Base-by-base conservation (phyloP, 495 filamentous ascomycete genomes). In the Podospora sp. region DNA sequence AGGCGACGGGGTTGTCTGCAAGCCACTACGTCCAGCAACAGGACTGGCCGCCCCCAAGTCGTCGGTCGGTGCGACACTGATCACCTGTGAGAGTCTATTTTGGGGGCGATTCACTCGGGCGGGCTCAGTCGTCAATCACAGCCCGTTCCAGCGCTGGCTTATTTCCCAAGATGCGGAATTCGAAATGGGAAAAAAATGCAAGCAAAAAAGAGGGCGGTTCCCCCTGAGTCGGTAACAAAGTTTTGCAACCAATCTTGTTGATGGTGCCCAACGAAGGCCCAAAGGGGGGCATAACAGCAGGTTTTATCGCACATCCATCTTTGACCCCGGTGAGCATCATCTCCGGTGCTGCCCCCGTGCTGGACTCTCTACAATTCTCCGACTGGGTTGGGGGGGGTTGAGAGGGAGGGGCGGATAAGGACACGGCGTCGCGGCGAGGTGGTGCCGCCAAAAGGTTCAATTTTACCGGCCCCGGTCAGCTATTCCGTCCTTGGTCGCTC, bases 381-480 rank as follows among this genome's bases (percentile, higher is more conserved):
- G 61, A 63, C 61, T 63, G 61, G 61, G n/a, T 26, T n/a, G 58
- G 25, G 22, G 24, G 22, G 21, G 18, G 6, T 12, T 12, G 9
- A 60, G 26, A 24, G 12, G 20, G 59, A 40, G 29, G 36, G 21
- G 59, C 29, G 35, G 58, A 24, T 33, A n/a, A 50, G 24, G 16
- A 62, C 59, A 35, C 27, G 59, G 27, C 36, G 29, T 49, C 59
- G 21, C 59, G 21, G 59, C 36, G 59, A 35, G 56, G 51, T 22
- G 20, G 40, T 46, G 40, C 40, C 40, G 40, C 52, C 20, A 55
- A 6, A 55, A 33, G 33, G 7, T 63, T n/a, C 61, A 63, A 63
- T 63, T 63, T 63, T 33, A 63, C 49, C 61, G 33, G 59, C 59
- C 59, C 61, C 61, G 61, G 61, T 63, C 61, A n/a, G 7, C 49